Evolutionary conservation across 768 basidiomycete species (phyloP), one percentile per base, ranked within the genome.

Genomic region (Zangia roseola): DNA sequence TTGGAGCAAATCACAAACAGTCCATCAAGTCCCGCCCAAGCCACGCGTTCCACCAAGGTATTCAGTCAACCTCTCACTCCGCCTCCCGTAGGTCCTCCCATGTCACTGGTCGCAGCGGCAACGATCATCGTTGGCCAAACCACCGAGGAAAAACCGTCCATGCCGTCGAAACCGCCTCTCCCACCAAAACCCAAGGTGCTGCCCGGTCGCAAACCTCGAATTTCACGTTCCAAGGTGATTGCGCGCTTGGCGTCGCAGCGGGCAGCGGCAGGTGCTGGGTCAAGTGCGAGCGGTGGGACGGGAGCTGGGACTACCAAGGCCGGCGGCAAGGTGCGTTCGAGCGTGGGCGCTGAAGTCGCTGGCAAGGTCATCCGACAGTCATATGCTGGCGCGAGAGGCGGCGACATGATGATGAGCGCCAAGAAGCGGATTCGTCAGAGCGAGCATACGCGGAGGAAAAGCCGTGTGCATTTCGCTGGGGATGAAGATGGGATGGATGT

Each of bases 191-290:
- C 60, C 5, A 71, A 69, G 49, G 53, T 60, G 14, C 49, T 69
- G 17, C 55, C 73, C 23, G 74, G 77, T 9, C 79, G 86, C 48
- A 84, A 82, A 61, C 89, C 89, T 5, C 80, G 88, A 8, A 88
- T 91, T 54, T 91, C 89, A 36, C 80, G 90, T 33, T 88, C 87
- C 23, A 85, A 83, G 52, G 86, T 91, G 34, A 88, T 91, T 38
- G 86, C 88, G 0, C 80, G 76, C 56, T 71, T 91, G 30, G 86
- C 84, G 1, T 85, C 85, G 13, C 85, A 91, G 64, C 81, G 89
- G 6, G 80, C 77, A 13, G 65, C 63, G 10, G 67, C 60, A 10
- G 66, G 59, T 20, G 13, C 46, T 4, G 16, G 46, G 12, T 10
- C 58, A 23, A 42, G 42, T 4, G 2, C 61, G 9, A 59, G 54